Base-by-base conservation (phyloP, 805 yeast genomes). In the Scheffersomyces stipitis region DNA sequence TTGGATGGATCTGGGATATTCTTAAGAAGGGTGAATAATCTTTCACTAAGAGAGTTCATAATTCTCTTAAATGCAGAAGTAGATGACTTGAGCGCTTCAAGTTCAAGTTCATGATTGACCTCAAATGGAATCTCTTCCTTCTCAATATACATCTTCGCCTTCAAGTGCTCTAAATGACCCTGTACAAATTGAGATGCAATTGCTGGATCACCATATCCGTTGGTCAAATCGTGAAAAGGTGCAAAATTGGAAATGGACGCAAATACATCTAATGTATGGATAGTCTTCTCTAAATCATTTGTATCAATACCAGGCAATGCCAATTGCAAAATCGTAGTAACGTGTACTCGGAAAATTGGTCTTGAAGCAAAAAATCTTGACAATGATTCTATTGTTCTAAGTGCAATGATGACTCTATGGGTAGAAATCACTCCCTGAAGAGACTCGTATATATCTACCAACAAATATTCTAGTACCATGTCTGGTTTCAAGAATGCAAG, bases 271-370 rank as follows among this genome's bases (percentile, higher is more conserved):
- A 90, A 62, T 0, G 95, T 75, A 34, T 78, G 73, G 12, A 80
- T 69, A 0, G 96, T 82, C 53, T 90, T 78, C 10, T 69, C 71
- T 33, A 88, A 71, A 58, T 93, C 99, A 55, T 90, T 93, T 0
- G 90, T 77, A 55, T 93, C 98, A 18, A 93, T 80, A 20, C 93
- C 96, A 0, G 89, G 86, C 5, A 89, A 57, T 2, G 82, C 65
- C 58, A 87, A 70, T 18, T 81, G 76, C 27, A 90, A 56, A 12
- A 93, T 66, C 36, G 95, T 76, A 0, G 95, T 78, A 9, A 88
- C 64, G 51, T 93, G 99, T 9, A 86, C 80, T 30, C 96, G 67
- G 53, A 75, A 87, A 2, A 79, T 59, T 1, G 83, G 83, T 2
- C 76, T 69, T 5, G 64, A 54, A 0, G 84, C 81, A 71, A 93